Conservation (phyloP, 2,329 filamentous ascomycete genomes). For the Fusarium brevicatenulatum region DNA sequence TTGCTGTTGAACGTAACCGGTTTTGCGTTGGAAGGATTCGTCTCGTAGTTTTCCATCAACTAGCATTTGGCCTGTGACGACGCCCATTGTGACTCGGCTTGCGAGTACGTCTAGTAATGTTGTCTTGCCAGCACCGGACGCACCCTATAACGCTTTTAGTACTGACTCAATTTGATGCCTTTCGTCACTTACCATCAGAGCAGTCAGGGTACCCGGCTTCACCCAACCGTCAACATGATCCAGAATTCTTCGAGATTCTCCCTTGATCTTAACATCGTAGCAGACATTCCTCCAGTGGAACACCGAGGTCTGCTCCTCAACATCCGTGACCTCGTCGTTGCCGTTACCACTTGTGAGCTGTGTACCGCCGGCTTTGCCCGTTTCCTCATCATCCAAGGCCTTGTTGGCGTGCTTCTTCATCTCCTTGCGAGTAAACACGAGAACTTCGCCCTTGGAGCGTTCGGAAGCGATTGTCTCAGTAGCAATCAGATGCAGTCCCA, state of each 20-base stretch:
- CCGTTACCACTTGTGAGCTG: constrained; percentile 70
- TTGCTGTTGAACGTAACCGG: constrained; percentile 88
- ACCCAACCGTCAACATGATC: constrained; percentile 79
- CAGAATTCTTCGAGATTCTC: constrained; percentile 71
- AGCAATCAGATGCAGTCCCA: constrained; percentile 30
- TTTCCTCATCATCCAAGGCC: constrained; percentile 55
- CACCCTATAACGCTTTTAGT: constrained; percentile 79
- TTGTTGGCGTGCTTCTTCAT: constrained; percentile 51
- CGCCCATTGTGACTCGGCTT: constrained; percentile 83
- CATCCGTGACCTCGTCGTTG: constrained; percentile 4
- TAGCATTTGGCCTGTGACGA: constrained; percentile 82
- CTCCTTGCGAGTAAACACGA: constrained; percentile 38
- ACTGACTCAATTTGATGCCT: constrained; percentile 81
- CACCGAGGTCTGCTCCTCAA: constrained; percentile 49
- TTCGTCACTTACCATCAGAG: constrained; percentile 72
- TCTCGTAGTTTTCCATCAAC: constrained; percentile 72
- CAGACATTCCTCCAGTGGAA: constrained; percentile 78
- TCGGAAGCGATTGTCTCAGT: constrained; percentile 37
- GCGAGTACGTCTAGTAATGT: constrained; percentile 86
- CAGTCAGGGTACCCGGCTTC: constrained; percentile 77
- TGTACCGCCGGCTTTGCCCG: background rate
- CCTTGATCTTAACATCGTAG: constrained; percentile 76
- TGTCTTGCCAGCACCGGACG: constrained; percentile 87
- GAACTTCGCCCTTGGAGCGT: constrained; percentile 36
- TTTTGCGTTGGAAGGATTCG: constrained; percentile 84